Evolutionary conservation across 1,139 yeast genomes (phyloP).

Genomic region (Entelexis paramagnoliae): DNA sequence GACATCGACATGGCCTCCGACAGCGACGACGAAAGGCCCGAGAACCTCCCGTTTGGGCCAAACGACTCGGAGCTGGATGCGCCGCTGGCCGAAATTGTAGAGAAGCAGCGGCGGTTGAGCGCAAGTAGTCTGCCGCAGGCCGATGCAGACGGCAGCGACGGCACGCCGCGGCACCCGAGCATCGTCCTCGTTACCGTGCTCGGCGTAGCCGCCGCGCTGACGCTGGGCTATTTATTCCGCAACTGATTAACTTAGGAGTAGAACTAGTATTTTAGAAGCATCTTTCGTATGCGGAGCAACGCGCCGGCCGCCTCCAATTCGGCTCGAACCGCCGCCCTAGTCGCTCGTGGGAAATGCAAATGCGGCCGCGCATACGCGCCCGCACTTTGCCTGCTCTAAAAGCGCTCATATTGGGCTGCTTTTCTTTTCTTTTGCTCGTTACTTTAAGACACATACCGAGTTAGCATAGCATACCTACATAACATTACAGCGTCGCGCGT

Average conservation of each 20-base stretch:
- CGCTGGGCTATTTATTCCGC: slow-evolving; percentile 6
- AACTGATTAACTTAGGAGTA: neutral
- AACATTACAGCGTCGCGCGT: too few relatives aligned
- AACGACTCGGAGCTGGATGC: slow-evolving; percentile 19
- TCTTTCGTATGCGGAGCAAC: too few relatives aligned
- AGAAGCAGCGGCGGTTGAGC: slow-evolving; percentile 21
- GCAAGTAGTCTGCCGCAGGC: neutral
- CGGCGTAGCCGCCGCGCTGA: slow-evolving; percentile 7
- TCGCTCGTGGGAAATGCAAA: too few relatives aligned
- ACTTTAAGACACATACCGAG: too few relatives aligned
- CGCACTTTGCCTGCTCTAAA: too few relatives aligned
- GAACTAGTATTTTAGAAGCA: neutral
- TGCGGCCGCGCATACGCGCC: too few relatives aligned
- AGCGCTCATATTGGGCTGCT: too few relatives aligned
- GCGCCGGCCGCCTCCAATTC: too few relatives aligned
- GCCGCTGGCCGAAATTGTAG: slow-evolving; percentile 21
- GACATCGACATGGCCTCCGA: slow-evolving; percentile 4
- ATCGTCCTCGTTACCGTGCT: neutral
- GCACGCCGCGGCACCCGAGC: slow-evolving; percentile 1
- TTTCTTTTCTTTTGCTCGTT: too few relatives aligned
- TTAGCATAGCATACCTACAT: too few relatives aligned
- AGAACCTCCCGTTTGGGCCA: neutral
- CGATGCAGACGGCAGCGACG: neutral
- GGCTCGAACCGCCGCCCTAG: too few relatives aligned
- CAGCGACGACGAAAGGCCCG: slow-evolving; percentile 6